These are phyloP conservation scores for Trametopsis cervina DNA, from an alignment of 768 basidiomycete genomes.

Conservation along the genomic window DNA sequence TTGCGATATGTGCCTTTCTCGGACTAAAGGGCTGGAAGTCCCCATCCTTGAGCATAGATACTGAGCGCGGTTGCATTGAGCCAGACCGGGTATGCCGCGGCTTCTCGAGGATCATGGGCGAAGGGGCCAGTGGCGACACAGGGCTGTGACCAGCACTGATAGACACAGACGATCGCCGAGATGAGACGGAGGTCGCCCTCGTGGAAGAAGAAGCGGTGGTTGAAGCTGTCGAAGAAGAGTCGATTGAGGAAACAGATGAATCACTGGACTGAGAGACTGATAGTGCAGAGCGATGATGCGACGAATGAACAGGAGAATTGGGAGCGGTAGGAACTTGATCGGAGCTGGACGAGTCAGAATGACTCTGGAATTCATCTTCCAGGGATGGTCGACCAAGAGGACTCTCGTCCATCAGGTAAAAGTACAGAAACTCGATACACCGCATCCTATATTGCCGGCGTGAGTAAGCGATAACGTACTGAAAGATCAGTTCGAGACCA, in stretches of 20 bases:
- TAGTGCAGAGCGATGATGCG: constrained; percentile 11
- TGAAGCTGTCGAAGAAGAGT: constrained; percentile 13
- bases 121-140: constrained; percentile 1
- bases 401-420: constrained; percentile 85
- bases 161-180: background rate
- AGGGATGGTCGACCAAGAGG: constrained; percentile 19
- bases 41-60: constrained; percentile 66
- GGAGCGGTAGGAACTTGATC: constrained; percentile 18
- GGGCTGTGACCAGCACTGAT: constrained; percentile 24
- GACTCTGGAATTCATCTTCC: constrained; percentile 15
- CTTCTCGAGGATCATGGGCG: background rate
- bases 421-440: constrained; percentile 91
- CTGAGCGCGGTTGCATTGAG: constrained; percentile 34
- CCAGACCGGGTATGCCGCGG: background rate
- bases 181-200: constrained; percentile 9
- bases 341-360: constrained; percentile 33
- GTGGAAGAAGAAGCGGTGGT: constrained; percentile 16
- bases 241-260: constrained; percentile 17
- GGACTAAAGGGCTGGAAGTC: constrained; percentile 73
- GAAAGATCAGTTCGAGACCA: constrained; percentile 12
- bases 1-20: constrained; percentile 38
- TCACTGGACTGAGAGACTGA: constrained; percentile 10
- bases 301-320: constrained; percentile 20
- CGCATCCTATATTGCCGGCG: constrained; percentile 65
- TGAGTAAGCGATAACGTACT: background rate